phyloP scores from a whole-genome alignment of 2,329 filamentous ascomycete species.

The Monosporascus sp. region DNA sequence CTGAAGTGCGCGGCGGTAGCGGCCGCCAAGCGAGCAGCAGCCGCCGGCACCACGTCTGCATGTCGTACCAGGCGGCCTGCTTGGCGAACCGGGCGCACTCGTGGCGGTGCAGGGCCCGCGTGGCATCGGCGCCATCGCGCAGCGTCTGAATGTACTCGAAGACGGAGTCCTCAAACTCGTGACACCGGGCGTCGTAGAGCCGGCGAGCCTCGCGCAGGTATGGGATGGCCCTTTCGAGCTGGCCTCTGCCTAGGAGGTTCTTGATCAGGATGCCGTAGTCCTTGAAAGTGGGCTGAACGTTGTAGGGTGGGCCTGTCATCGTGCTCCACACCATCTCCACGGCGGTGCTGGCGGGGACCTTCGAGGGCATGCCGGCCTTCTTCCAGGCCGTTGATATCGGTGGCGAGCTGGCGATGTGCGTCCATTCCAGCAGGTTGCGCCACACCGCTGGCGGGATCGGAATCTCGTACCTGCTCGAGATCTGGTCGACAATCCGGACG shows the following conservation, averaged over 20 bases:
- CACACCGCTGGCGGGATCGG: slow-evolving; percentile 54
- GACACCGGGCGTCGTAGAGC: slow-evolving; percentile 23
- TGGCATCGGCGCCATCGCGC: slow-evolving; percentile 15
- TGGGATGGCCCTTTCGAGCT: slow-evolving; percentile 12
- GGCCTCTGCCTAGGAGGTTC: slow-evolving; percentile 22
- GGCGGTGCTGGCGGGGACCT: slow-evolving; percentile 34
- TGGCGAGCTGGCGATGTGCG: slow-evolving; percentile 49
- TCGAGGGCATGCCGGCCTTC: slow-evolving; percentile 22
- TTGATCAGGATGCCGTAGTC: slow-evolving; percentile 49
- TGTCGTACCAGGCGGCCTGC: slow-evolving; percentile 26
- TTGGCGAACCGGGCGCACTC: slow-evolving; percentile 22
- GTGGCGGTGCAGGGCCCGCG: slow-evolving; percentile 13
- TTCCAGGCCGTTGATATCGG: slow-evolving; percentile 32
- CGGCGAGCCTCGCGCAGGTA: slow-evolving; percentile 22
- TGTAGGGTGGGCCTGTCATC: slow-evolving; percentile 55
- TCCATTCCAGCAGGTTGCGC: slow-evolving; percentile 63
- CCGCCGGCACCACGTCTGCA: slow-evolving; percentile 22
- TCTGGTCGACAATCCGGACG: slow-evolving; percentile 53
- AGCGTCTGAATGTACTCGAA: slow-evolving; percentile 20
- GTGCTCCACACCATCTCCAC: slow-evolving; percentile 50
- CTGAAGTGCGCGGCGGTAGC: neutral
- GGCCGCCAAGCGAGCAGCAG: slow-evolving; percentile 15
- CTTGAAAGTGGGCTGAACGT: slow-evolving; percentile 49
- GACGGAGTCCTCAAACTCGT: slow-evolving; percentile 17
- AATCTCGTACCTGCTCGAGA: slow-evolving; percentile 57